Percentiles rank a stretch among this genome's conserved stretches.
Evolutionary conservation across 345 rosid genomes (phyloP).

Genomic region (Dipteronia dyeriana): DNA sequence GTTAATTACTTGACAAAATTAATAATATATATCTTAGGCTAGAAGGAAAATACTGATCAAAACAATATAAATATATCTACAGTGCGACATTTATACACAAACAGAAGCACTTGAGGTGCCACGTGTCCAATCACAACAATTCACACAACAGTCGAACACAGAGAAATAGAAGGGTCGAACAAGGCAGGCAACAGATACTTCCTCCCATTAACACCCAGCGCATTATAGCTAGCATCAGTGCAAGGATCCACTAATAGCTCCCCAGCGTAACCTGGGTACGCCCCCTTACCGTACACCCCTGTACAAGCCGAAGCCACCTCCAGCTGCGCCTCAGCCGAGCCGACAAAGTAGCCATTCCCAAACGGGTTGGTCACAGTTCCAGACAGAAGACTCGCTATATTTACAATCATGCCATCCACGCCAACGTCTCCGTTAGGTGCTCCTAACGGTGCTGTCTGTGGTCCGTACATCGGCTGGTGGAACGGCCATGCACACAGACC

Average conservation of each 20-base stretch:
- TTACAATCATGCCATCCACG: slow-evolving; percentile 44
- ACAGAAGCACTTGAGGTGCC: not conserved
- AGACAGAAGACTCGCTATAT: slow-evolving; percentile 38
- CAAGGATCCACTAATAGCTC: slow-evolving; percentile 35
- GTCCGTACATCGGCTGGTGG: slow-evolving; percentile 52
- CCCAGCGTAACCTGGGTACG: slow-evolving; percentile 47
- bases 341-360: slow-evolving; percentile 37
- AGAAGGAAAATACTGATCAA: not conserved
- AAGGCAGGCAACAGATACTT: slow-evolving; percentile 44
- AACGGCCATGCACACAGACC: slow-evolving; percentile 52
- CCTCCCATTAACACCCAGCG: slow-evolving; percentile 32
- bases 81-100: not conserved
- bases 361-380: slow-evolving; percentile 44
- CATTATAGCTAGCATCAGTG: slow-evolving; percentile 44
- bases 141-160: slow-evolving; percentile 35
- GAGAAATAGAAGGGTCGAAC: slow-evolving; percentile 38
- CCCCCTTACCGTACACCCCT: slow-evolving; percentile 40
- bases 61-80: not conserved
- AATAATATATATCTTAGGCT: too few relatives aligned
- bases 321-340: slow-evolving; percentile 20
- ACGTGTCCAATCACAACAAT: not conserved
- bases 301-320: slow-evolving; percentile 47
- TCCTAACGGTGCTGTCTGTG: slow-evolving; percentile 34
- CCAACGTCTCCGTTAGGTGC: slow-evolving; percentile 51
- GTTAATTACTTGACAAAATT: not conserved